These are phyloP conservation scores for Sequoia sempervirens DNA, from an alignment of 75 land plant species.

Conservation along the genomic window DNA sequence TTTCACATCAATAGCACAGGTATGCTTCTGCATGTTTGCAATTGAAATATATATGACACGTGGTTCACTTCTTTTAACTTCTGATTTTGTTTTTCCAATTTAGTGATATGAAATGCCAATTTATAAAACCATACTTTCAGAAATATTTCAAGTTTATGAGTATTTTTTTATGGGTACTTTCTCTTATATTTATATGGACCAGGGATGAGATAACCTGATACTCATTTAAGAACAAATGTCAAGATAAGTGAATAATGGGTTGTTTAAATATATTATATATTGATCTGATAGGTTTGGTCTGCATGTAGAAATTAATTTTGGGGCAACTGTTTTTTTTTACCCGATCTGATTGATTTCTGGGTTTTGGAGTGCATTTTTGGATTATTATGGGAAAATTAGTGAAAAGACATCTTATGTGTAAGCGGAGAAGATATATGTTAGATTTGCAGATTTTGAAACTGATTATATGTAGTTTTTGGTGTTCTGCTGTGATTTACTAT, in stretches of 20 bases:
- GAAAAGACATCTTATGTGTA: neutral
- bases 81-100: no score
- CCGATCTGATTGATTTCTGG: neutral
- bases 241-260: neutral
- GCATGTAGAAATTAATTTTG: neutral
- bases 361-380: neutral
- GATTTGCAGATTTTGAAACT: no score
- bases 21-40: constrained; percentile 9
- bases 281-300: neutral
- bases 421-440: neutral
- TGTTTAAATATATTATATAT: neutral
- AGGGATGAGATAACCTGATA: neutral
- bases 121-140: neutral
- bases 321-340: neutral
- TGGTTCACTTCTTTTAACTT: neutral
- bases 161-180: neutral
- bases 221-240: neutral
- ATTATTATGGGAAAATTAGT: neutral
- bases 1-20: constrained; percentile 99
- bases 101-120: no score
- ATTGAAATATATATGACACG: neutral
- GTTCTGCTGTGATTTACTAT: neutral
- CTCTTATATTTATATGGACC: neutral
- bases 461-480: neutral
- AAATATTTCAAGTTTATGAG: neutral